Base-by-base conservation (phyloP, 345 rosid genomes). In the Melaleuca quinquenervia region DNA sequence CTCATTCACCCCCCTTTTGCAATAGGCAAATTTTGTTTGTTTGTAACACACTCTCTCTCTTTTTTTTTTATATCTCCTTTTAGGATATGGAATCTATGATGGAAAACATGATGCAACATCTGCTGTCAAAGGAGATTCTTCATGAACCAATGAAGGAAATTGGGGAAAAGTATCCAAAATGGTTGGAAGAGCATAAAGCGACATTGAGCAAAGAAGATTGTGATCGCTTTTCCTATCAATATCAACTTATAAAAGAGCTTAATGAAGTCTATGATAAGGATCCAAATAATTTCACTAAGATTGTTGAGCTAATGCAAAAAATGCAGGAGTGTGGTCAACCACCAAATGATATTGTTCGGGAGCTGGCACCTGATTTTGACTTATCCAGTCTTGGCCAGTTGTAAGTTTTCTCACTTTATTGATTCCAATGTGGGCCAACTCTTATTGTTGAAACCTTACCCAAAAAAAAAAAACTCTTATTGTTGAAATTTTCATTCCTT, bases 261-360 rank as follows among this genome's bases (percentile, higher is more conserved):
- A 95, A 94, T 86, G 93, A 87, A 86, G 99, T 96, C 86, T 98
- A 96, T 52, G 99, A 96, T 85, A 94, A 86, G 22, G 99, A 98
- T 82, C 93, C 98, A 36, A 89, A 87, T 85, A 92, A 91, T 91
- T 94, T 92, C 87, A 93, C 92, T 88, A 96, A 91, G 94, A 95
- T 98, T 48, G 92, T 94, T 80, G 98, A 96, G 82, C 95, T 98
- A 36, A 94, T 98, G 99, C 99, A 95, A 92, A 96, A 95, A 88
- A 96, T 98, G 99, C 99, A 98, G 91, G 99, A 98, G 84, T 98
- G 98, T 80, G 99, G 99, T 64, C 98, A 98, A 86, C 99, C 99
- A 58, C 99, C 99, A 5, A 92, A 92, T 83, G 99, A 98, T 80
- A 95, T 98, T 84, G 94, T 98, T 83, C 97, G 93, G 86, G 98